Conservation (phyloP, 805 yeast genomes). For the Wickerhamomyces bisporus region DNA sequence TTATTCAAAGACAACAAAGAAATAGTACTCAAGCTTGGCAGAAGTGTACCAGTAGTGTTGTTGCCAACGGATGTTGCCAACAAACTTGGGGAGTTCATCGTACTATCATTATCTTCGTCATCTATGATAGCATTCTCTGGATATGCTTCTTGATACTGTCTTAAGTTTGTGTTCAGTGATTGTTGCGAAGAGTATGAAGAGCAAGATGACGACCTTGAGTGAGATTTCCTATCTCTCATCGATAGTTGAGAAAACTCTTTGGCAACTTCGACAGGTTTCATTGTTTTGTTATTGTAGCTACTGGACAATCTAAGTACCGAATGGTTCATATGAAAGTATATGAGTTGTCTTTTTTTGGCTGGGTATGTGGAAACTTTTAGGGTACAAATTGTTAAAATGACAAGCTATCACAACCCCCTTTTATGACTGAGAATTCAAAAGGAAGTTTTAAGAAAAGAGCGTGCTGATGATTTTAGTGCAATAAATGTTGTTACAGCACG, state of each 20-base stretch:
- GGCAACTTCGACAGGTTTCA: conserved; percentile 7
- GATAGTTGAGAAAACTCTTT: conserved; percentile 7
- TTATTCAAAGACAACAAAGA: conserved; percentile 20
- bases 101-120: conserved; percentile 11
- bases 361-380: too few relatives aligned
- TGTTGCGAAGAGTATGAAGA: conserved; percentile 4
- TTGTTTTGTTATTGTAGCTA: conserved; percentile 1
- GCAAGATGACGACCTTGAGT: background rate
- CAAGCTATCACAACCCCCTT: too few relatives aligned
- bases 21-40: conserved; percentile 20
- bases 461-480: too few relatives aligned
- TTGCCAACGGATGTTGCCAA: conserved; percentile 20
- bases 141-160: conserved; percentile 1
- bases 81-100: conserved; percentile 17
- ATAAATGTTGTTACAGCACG: too few relatives aligned
- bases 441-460: too few relatives aligned
- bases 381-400: too few relatives aligned
- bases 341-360: too few relatives aligned
- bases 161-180: background rate
- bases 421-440: too few relatives aligned
- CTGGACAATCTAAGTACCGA: background rate
- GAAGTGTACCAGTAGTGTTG: conserved; percentile 7
- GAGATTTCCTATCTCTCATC: conserved; percentile 2
- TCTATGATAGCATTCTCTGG: conserved; percentile 18
- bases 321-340: background rate